Evolutionary conservation across 1,139 yeast genomes (phyloP), one percentile per base, ranked within the genome.

Genomic region (Sugiyamaella pinicola): DNA sequence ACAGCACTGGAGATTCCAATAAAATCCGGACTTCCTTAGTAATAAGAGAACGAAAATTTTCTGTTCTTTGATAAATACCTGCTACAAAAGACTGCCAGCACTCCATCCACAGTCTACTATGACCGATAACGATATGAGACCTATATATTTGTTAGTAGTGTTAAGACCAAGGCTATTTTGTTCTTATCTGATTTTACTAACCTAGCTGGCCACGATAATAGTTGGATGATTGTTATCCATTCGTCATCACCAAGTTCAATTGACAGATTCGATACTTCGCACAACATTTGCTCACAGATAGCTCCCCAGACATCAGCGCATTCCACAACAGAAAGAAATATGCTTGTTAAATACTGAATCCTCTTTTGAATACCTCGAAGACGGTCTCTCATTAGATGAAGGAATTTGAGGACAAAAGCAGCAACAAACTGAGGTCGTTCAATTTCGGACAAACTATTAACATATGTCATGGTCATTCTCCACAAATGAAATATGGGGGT

Each of bases 401-500:
- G 28, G 22, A 42, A 47, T 29, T 31, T 46, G 10, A 31, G 21
- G 3, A 38, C 47, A 26, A 52, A 40, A 13, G 24, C 19, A 6
- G 35, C 46, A 31, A 31, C 21, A 21, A 52, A 31, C 33, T 37
- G 38, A 17, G 43, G 43, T 2, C 46, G 24, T 6, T 42, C 33
- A 17, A 47, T 19, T 10, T 41, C 54, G 19, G 50, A 33, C 15
- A 28, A 8, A 13, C 19, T 40, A 37, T 37, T 33, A 24, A 34
- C n/a, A 13, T 41, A 15, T 2, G 38, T 10, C 41, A 53, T 47
- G 17, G 42, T 47, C 52, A 49, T 45, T 26, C 43, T 40, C 57
- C 57, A 54, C 17, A 54, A 18, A 28, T 49, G 53, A 12, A 49
- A 44, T 3, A 54, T 22, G 4, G 57, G 48, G 13, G 54, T 49